phyloP scores from a whole-genome alignment of 768 basidiomycete species.

The Dioszegia crocea region DNA sequence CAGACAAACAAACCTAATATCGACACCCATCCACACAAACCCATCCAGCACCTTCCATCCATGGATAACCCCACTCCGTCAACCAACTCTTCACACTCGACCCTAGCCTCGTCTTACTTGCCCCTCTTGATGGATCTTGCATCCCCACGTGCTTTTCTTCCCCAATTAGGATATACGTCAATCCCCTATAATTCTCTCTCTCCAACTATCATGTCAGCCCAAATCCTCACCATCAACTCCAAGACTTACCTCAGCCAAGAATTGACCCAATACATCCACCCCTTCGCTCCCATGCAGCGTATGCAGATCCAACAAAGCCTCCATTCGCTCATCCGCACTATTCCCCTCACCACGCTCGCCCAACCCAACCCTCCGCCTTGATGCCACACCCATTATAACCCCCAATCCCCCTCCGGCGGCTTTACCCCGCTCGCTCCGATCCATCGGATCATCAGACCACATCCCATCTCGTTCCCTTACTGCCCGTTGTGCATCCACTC shows the following conservation, averaged over 20 bases:
- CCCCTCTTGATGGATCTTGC: slow-evolving; percentile 76
- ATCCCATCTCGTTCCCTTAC: slow-evolving; percentile 65
- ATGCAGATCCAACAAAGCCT: slow-evolving; percentile 82
- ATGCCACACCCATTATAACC: slow-evolving; percentile 77
- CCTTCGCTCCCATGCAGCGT: slow-evolving; percentile 92
- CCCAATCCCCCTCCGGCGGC: slow-evolving; percentile 76
- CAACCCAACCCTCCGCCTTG: slow-evolving; percentile 50
- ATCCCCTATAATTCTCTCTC: slow-evolving; percentile 77
- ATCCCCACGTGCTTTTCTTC: slow-evolving; percentile 94
- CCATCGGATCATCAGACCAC: slow-evolving; percentile 67
- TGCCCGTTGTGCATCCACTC: slow-evolving; percentile 68
- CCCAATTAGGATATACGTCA: slow-evolving; percentile 86
- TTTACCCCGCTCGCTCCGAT: slow-evolving; percentile 70
- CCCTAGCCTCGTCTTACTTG: slow-evolving; percentile 75
- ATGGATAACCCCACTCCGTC: slow-evolving; percentile 91
- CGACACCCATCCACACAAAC: slow-evolving; percentile 67
- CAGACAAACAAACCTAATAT: too few relatives aligned
- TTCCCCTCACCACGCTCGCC: slow-evolving; percentile 55
- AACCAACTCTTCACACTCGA: slow-evolving; percentile 86
- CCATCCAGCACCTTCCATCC: slow-evolving; percentile 86
- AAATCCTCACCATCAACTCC: slow-evolving; percentile 2
- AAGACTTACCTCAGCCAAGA: slow-evolving; percentile 70
- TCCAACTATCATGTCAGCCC: slow-evolving; percentile 61
- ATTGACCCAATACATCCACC: slow-evolving; percentile 81
- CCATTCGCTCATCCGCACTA: slow-evolving; percentile 82